Evolutionary conservation across 495 filamentous ascomycete species (phyloP), one percentile per base, ranked within the genome.

Genomic region (Cercophora sp.): DNA sequence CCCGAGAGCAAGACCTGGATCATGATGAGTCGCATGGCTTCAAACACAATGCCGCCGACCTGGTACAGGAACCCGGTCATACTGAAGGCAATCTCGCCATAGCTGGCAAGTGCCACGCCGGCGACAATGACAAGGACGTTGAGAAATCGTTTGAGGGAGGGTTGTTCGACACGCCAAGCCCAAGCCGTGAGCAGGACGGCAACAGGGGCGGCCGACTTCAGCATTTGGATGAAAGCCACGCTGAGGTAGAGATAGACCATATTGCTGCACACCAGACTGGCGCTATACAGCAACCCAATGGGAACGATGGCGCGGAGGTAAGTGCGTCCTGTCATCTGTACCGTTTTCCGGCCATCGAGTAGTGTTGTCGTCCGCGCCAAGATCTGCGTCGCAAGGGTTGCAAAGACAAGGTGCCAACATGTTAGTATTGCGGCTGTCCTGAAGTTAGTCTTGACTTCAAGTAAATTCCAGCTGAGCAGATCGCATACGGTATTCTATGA

Each of bases 171-270:
- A 31, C 81, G 74, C 63, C 88, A 82, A 39, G 66, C 58, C 85
- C 85, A 91, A 35, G 76, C 77, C 10, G 73, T 76, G 31, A 89
- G 66, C 27, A 91, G 77, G 47, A 86, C 83, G 20, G 81, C 78
- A 13, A 86, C 85, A 22, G 87, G 85, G 8, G 81, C 85, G 18
- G 79, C 77, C 48, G 86, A 83, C 79, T 91, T 91, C 54, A 89
- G 76, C 85, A 91, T 89, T 70, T 91, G 87, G 60, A 89, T 88
- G 67, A 91, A 91, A 22, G 85, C 75, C 4, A 91, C 85, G 57
- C 79, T 84, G 13, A 89, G 74, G 65, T 89, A 88, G 19, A 91
- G 71, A 65, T 89, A 91, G 11, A 84, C 80, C 52, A 85, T 67
- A 69, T 88, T 89, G 52, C 81, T 82, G 70, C 80, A 87, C 49